These are phyloP conservation scores for Neophaeococcomyces aloes DNA, from an alignment of 2,329 filamentous ascomycete genomes.

Conservation along the genomic window DNA sequence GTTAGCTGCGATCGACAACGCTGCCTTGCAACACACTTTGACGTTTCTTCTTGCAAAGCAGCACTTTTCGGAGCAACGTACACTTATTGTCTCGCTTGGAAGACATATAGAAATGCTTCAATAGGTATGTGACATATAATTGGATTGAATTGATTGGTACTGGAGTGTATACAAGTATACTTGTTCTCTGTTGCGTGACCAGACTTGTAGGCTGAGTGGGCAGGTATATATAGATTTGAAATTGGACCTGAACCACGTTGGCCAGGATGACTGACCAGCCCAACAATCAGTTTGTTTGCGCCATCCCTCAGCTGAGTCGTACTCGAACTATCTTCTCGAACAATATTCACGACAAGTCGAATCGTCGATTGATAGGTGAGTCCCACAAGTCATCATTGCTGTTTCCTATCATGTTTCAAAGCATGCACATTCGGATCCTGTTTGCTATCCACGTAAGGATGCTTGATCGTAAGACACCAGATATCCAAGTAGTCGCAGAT, in stretches of 20 bases:
- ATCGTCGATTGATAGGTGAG: no score
- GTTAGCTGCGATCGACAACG: background rate
- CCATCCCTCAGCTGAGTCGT: no score
- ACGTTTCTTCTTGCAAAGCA: background rate
- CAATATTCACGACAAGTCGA: no score
- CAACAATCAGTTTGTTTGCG: no score
- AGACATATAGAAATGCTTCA: background rate
- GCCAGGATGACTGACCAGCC: no score
- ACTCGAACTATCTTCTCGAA: no score
- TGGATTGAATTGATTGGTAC: no score
- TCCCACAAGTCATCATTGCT: background rate
- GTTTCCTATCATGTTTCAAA: conserved; percentile 7
- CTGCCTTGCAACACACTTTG: background rate
- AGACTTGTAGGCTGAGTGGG: no score
- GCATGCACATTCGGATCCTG: conserved; percentile 11
- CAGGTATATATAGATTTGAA: no score
- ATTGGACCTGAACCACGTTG: no score
- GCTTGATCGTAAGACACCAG: conserved; percentile 96
- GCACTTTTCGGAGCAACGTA: conserved; percentile 1
- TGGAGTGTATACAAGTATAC: no score
- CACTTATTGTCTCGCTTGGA: background rate
- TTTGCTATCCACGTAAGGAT: conserved; percentile 45
- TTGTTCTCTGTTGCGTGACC: no score
- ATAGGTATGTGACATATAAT: background rate
- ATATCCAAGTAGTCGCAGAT: conserved; percentile 98